Evolutionary conservation across 768 basidiomycete genomes (phyloP).

Genomic region (Cystofilobasidium capitatum): DNA sequence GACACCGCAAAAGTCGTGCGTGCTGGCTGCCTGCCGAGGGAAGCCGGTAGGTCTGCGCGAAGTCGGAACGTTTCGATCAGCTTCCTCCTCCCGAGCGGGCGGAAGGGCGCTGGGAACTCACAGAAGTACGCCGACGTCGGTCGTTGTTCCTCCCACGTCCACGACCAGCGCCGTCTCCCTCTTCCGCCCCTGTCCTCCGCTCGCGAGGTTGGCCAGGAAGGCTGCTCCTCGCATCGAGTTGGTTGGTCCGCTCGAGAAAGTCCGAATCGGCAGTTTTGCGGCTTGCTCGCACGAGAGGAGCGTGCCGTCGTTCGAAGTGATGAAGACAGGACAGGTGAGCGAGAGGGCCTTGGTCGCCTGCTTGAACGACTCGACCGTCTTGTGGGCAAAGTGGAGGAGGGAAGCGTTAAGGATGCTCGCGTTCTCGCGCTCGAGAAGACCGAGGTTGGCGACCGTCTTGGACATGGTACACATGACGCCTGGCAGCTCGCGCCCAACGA

Average conservation of each 20-base stretch:
- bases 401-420: constrained; percentile 58
- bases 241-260: constrained; percentile 55
- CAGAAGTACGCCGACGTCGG: constrained; percentile 35
- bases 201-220: constrained; percentile 47
- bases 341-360: constrained; percentile 46
- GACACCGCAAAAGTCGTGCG: neutral
- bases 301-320: constrained; percentile 38
- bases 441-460: constrained; percentile 34
- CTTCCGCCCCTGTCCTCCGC: constrained; percentile 35
- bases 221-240: constrained; percentile 64
- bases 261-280: constrained; percentile 53
- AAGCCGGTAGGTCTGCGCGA: neutral
- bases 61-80: too few species aligned
- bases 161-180: constrained; percentile 42
- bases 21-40: constrained; percentile 4
- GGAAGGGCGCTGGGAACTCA: constrained; percentile 48
- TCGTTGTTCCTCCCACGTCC: constrained; percentile 58
- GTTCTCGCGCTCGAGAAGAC: constrained; percentile 57
- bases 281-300: constrained; percentile 41
- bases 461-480: neutral
- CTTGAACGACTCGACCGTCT: constrained; percentile 51
- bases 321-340: constrained; percentile 43
- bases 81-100: too few species aligned
- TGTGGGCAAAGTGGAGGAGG: constrained; percentile 51
- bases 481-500: constrained; percentile 42